These are phyloP conservation scores for Hanseniaspora uvarum DNA, from an alignment of 1,139 yeast genomes.

Conservation along the genomic window DNA sequence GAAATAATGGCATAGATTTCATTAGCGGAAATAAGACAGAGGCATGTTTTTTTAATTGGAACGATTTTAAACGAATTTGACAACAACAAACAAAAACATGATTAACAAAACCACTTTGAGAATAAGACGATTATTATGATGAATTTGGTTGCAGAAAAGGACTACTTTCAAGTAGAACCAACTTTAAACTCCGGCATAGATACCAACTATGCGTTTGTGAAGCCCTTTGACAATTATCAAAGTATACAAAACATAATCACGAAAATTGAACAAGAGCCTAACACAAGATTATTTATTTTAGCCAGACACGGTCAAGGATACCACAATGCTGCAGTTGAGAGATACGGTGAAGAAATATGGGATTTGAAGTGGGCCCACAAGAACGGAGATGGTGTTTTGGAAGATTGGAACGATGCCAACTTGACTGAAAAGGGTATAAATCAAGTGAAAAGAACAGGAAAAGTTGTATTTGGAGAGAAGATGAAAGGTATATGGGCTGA, in stretches of 20 bases:
- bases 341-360: slow-evolving; percentile 53
- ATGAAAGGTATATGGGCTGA: slow-evolving; percentile 44
- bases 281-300: slow-evolving; percentile 37
- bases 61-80: too few species aligned
- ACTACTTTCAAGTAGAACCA: slow-evolving; percentile 16
- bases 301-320: slow-evolving; percentile 76
- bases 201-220: slow-evolving; percentile 13
- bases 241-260: background rate
- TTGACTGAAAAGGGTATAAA: slow-evolving; percentile 50
- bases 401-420: slow-evolving; percentile 27
- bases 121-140: background rate
- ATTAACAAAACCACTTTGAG: background rate
- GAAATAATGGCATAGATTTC: too few species aligned
- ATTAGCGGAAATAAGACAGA: too few species aligned
- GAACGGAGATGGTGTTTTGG: slow-evolving; percentile 28
- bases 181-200: slow-evolving; percentile 9
- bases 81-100: too few species aligned
- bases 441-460: slow-evolving; percentile 41
- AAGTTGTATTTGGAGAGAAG: slow-evolving; percentile 40
- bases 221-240: slow-evolving; percentile 1
- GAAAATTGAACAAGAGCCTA: background rate
- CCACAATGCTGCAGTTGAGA: slow-evolving; percentile 53
- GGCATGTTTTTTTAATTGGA: too few species aligned
- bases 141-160: slow-evolving; percentile 2
- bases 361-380: slow-evolving; percentile 47